Base-by-base conservation (phyloP, 495 filamentous ascomycete genomes). In the Neurospora sp. region DNA sequence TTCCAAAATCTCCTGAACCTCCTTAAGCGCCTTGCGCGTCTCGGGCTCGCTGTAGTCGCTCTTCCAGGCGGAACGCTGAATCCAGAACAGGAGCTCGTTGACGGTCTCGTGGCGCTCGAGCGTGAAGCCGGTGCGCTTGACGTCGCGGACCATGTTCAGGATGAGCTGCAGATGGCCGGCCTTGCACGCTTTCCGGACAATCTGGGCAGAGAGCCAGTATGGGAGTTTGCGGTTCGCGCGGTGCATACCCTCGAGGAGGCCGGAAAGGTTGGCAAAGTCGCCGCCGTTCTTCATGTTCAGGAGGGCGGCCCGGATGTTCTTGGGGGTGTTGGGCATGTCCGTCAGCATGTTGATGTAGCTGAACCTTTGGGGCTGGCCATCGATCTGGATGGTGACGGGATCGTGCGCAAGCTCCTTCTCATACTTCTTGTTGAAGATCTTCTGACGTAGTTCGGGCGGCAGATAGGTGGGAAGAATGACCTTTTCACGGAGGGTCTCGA, bases 401-500 rank as follows among this genome's bases (percentile, higher is more conserved):
- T 93, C 87, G 4, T 84, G 77, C 19, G 83, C 75, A 59, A 94
- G 85, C 70, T 80, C 76, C 69, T 84, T 80, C 74, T 86, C 81
- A 77, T 90, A 84, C 62, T 82, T 85, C 39, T 77, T 54, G 36
- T 83, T 82, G 83, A 85, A 88, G 71, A 92, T 82, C 69, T 86
- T 84, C 69, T 84, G 84, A 75, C 83, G 84, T 76, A 92, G 90
- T 3, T 82, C 82, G 15, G 73, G 70, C n/a, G 82, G 76, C 4
- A 94, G 87, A 76, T 89, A 88, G 9, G 82, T 76, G 1, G 91
- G 90, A 17, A 93, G 85, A 80, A 94, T 89, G 78, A 91, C 82
- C 69, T 90, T 84, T 73, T 86, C 76, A 73, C 90, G 89, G 81
- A 92, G 86, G n/a, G 76, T 83, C 71, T 79, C 73, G 73, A 91